A percentile compares a stretch with the other conserved stretches of the same genome.
Evolutionary conservation across 148 eudicot genomes (phyloP).

Genomic region (Fallopia convolvulus): DNA sequence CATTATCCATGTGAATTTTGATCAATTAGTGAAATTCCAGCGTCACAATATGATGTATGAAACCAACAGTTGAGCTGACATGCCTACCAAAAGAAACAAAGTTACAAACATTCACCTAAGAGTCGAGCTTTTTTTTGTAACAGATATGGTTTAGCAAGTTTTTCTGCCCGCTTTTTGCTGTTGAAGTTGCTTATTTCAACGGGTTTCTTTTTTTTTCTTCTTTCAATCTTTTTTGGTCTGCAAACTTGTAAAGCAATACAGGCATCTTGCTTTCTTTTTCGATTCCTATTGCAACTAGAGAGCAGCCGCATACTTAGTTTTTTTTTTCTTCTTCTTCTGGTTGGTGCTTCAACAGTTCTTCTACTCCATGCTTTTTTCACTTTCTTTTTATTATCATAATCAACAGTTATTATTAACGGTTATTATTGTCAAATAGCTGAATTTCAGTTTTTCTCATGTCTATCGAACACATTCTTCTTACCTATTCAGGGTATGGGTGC

Average conservation of each 20-base stretch:
- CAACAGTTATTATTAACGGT: neutral
- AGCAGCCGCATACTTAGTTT: neutral
- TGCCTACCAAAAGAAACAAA: neutral
- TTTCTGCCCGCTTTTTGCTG: neutral
- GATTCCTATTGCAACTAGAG: neutral
- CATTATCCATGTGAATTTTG: neutral
- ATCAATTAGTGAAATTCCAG: neutral
- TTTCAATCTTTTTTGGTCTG: neutral
- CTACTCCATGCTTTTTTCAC: neutral
- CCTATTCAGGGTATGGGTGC: too few species aligned
- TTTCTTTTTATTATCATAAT: neutral
- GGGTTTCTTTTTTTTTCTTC: neutral
- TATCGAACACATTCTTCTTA: too few species aligned
- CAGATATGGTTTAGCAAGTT: neutral
- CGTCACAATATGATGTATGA: neutral
- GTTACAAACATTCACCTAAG: neutral
- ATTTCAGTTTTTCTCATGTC: too few species aligned
- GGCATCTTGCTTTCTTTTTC: neutral
- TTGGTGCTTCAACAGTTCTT: slow-evolving; percentile 3
- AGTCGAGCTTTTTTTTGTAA: neutral
- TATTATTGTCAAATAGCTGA: too few species aligned
- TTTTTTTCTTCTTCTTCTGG: neutral
- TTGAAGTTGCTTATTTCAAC: neutral
- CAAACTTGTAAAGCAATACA: slow-evolving; percentile 12
- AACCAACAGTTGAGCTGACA: neutral